phyloP scores from a whole-genome alignment of 768 basidiomycete genomes.

The Tylopilus vinaceipallidus region DNA sequence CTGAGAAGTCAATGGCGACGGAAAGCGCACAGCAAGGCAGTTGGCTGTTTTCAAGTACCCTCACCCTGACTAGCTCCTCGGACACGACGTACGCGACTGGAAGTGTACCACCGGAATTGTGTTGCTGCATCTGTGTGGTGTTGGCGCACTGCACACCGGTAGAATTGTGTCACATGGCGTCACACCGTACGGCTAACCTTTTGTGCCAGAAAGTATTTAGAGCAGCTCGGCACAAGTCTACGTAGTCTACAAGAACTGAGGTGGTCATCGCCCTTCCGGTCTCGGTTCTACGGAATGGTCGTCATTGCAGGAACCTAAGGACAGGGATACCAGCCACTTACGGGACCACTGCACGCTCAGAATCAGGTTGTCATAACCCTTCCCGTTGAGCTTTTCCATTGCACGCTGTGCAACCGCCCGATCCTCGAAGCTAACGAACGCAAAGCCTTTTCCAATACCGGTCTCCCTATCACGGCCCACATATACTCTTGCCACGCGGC shows the following conservation, averaged over 20 bases:
- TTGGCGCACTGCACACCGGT: too few species aligned
- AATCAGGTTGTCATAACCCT: conserved; percentile 92
- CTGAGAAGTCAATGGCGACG: too few species aligned
- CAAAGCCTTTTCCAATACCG: conserved; percentile 93
- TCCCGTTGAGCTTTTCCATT: conserved; percentile 88
- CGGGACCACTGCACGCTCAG: conserved; percentile 65
- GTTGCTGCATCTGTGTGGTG: conserved; percentile 14
- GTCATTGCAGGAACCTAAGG: conserved; percentile 1
- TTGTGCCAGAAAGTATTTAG: too few species aligned
- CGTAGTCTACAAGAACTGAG: not conserved
- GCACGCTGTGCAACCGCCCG: conserved; percentile 77
- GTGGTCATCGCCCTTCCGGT: conserved; percentile 37
- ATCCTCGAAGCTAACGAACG: conserved; percentile 95
- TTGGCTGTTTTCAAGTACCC: too few species aligned
- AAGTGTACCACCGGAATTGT: not conserved
- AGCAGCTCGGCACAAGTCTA: too few species aligned
- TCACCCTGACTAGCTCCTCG: conserved; percentile 53
- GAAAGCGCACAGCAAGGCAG: too few species aligned
- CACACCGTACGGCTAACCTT: too few species aligned
- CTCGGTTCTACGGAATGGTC: conserved; percentile 37
- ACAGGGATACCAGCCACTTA: conserved; percentile 33
- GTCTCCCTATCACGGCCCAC: conserved; percentile 95
- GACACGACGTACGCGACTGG: conserved; percentile 53
- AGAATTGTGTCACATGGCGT: too few species aligned
- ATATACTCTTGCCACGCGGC: conserved; percentile 84